phyloP scores from a whole-genome alignment of 2,329 filamentous ascomycete species.

The Paecilomyces sp. region DNA sequence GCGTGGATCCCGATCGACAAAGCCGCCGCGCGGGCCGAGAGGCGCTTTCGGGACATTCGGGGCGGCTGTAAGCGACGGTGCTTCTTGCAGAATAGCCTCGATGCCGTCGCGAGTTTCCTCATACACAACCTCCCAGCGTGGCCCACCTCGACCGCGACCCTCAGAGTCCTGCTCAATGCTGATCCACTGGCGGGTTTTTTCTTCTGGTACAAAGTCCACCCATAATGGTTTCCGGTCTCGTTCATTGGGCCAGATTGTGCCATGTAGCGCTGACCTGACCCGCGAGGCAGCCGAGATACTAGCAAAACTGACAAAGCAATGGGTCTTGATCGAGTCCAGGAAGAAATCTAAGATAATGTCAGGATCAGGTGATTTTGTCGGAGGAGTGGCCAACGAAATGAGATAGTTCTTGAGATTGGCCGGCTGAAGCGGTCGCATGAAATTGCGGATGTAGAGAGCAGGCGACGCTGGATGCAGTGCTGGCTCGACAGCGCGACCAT shows the following conservation, averaged over 20 bases:
- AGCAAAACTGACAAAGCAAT: slow-evolving; percentile 72
- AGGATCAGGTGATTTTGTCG: slow-evolving; percentile 43
- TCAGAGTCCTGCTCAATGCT: slow-evolving; percentile 53
- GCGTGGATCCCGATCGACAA: slow-evolving; percentile 14
- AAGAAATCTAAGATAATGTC: slow-evolving; percentile 62
- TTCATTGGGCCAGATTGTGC: slow-evolving; percentile 79
- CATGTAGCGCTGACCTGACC: slow-evolving; percentile 69
- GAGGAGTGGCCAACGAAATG: slow-evolving; percentile 57
- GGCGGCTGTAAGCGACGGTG: slow-evolving; percentile 19
- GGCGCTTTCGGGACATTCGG: slow-evolving; percentile 9
- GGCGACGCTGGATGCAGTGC: slow-evolving; percentile 65
- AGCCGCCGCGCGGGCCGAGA: slow-evolving; percentile 18
- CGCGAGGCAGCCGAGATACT: slow-evolving; percentile 64
- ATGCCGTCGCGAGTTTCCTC: slow-evolving; percentile 51
- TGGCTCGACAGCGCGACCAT: slow-evolving; percentile 40
- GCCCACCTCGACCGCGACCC: slow-evolving; percentile 32
- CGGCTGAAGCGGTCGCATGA: slow-evolving; percentile 78
- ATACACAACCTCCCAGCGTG: slow-evolving; percentile 70
- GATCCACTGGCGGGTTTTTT: slow-evolving; percentile 68
- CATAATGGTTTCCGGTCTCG: slow-evolving; percentile 74
- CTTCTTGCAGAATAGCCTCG: slow-evolving; percentile 51
- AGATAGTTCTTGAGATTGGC: slow-evolving; percentile 63
- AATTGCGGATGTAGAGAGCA: slow-evolving; percentile 80
- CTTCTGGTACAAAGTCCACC: slow-evolving; percentile 81
- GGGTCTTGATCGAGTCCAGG: slow-evolving; percentile 78